Percentiles rank a stretch among this genome's conserved stretches.
phyloP scores from a whole-genome alignment of 192 early-diverging fungal species.

The Pecoramyces ruminantium region DNA sequence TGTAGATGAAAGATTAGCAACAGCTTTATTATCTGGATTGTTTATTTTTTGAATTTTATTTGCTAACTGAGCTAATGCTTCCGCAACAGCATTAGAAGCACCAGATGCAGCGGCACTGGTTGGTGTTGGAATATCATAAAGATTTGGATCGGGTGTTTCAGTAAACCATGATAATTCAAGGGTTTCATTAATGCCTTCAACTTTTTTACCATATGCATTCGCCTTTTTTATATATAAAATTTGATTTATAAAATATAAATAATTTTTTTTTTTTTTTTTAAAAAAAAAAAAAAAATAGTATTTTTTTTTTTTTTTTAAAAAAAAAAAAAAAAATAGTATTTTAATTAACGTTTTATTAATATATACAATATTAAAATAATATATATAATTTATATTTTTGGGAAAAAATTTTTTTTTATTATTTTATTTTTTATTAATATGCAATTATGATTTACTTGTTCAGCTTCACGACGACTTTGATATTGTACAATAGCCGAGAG shows the following conservation, averaged over 20 bases:
- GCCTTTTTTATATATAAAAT: not conserved
- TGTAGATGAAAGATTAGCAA: not conserved
- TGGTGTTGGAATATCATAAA: not conserved
- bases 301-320: too few relatives aligned
- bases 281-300: too few relatives aligned
- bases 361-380: too few relatives aligned
- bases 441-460: slow-evolving; percentile 28
- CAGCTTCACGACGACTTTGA: slow-evolving; percentile 33
- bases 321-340: too few relatives aligned
- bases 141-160: not conserved
- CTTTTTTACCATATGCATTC: not conserved
- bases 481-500: slow-evolving; percentile 26
- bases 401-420: too few relatives aligned
- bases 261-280: too few relatives aligned
- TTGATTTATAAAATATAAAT: too few relatives aligned
- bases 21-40: not conserved
- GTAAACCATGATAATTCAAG: not conserved
- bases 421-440: not conserved
- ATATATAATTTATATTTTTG: too few relatives aligned
- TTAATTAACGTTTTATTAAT: too few relatives aligned
- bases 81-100: not conserved
- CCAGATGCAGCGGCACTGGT: not conserved
- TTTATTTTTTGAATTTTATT: not conserved
- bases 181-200: not conserved
- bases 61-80: not conserved